Evolutionary conservation across 2,329 filamentous ascomycete genomes (phyloP), one percentile per base, ranked within the genome.

Genomic region (Calcarisporium arbuscula): DNA sequence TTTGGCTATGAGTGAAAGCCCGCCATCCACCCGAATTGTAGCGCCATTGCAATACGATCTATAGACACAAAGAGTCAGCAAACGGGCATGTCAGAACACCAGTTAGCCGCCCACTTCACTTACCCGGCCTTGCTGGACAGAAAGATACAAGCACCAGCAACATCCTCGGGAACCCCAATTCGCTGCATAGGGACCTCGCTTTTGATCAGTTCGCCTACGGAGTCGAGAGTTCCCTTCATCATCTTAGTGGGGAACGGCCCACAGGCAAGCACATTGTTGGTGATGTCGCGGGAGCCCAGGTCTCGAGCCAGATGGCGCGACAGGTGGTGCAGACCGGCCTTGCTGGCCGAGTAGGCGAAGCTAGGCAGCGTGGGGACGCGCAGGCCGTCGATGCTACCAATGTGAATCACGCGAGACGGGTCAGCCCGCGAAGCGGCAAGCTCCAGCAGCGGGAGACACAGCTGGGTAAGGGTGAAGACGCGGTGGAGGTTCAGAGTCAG

Each of bases 91-190:
- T 33, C 28, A 29, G 31, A 33, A 15, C 22, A 25, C 6, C 15
- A 12, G 19, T 46, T 32, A 39, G 16, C 19, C 19, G n/a, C 80
- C 2, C 78, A 80, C 29, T 69, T 62, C 28, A 51, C 59, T 55
- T 43, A 63, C 57, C 83, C 82, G 2, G 82, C 83, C 35, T 72
- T 65, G 48, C 80, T 82, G 25, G 71, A 68, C 51, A 88, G 56
- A 58, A 82, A 88, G 36, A 88, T 58, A 52, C 82, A 85, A 9
- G 81, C 70, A 0, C 82, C 82, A 0, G 81, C 82, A 5, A 85
- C 77, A 54, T 88, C 83, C 52, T 79, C 61, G 1, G 79, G 72
- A 14, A 61, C 70, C 1, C 83, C 83, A 47, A 86, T 82, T 20
- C 83, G 62, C 1, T 74, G 71, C 45, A 86, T 51, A 8, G 83